Conservation (phyloP, 106 monocot genomes). For the Platanthera zijinensis region DNA sequence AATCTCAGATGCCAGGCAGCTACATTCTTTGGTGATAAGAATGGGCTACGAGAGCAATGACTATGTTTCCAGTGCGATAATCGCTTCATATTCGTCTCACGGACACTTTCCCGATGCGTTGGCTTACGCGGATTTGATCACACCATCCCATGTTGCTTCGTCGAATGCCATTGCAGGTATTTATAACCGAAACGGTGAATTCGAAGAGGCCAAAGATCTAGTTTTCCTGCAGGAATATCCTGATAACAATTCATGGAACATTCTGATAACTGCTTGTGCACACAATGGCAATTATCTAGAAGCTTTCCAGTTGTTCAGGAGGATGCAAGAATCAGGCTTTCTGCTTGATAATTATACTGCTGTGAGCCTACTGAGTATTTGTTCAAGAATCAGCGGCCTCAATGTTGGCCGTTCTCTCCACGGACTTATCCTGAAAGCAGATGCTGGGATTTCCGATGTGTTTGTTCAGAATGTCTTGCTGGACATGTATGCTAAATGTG, state of each 20-base stretch:
- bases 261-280: constrained; percentile 50
- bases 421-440: constrained; percentile 49
- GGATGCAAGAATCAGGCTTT: constrained; percentile 32
- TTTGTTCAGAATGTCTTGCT: constrained; percentile 64
- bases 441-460: constrained; percentile 31
- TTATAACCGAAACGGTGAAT: constrained; percentile 40
- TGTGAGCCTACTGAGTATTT: constrained; percentile 53
- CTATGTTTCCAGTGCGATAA: constrained; percentile 42
- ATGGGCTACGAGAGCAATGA: constrained; percentile 43
- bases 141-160: constrained; percentile 9
- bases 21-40: constrained; percentile 54
- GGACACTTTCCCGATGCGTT: constrained; percentile 27
- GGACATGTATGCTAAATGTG: constrained; percentile 83
- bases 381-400: constrained; percentile 44
- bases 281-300: constrained; percentile 33
- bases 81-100: constrained; percentile 45
- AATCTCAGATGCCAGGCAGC: constrained; percentile 29
- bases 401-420: constrained; percentile 45
- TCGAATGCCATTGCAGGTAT: constrained; percentile 45
- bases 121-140: constrained; percentile 9
- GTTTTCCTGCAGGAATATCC: constrained; percentile 26
- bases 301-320: constrained; percentile 42
- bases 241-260: constrained; percentile 61
- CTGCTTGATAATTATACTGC: constrained; percentile 43
- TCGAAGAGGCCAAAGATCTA: constrained; percentile 34